Conservation (phyloP, 179 eudicot species). For the Drosera spatulata region DNA sequence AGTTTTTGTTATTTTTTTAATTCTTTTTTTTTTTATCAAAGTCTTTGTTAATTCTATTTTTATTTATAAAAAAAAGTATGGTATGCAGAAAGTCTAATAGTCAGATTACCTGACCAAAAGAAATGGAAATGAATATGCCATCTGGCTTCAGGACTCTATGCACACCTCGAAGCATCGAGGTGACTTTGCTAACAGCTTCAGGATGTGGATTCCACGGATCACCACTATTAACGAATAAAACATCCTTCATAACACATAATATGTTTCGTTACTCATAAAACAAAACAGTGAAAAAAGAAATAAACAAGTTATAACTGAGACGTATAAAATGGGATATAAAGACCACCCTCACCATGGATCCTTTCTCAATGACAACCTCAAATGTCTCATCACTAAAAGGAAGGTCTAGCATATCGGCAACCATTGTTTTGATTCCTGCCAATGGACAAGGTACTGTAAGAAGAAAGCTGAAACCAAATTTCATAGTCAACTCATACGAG, state of each 20-base stretch:
- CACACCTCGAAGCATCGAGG: conserved; percentile 73
- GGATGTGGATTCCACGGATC: conserved; percentile 93
- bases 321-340: background rate
- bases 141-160: conserved; percentile 83
- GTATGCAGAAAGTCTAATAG: background rate
- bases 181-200: conserved; percentile 53
- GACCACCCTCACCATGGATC: conserved; percentile 67
- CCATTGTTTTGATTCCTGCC: conserved; percentile 67
- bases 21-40: too few relatives aligned
- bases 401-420: conserved; percentile 90
- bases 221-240: conserved; percentile 95
- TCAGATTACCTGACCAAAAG: conserved; percentile 85
- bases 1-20: too few relatives aligned
- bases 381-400: conserved; percentile 61
- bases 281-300: too few relatives aligned
- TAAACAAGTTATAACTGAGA: too few relatives aligned
- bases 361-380: conserved; percentile 95
- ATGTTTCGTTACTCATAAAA: too few relatives aligned
- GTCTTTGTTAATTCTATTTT: too few relatives aligned
- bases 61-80: too few relatives aligned
- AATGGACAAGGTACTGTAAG: conserved; percentile 3
- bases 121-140: conserved; percentile 78
- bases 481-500: background rate
- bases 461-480: background rate
- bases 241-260: conserved; percentile 52